Percentiles rank a stretch among this genome's conserved stretches.
Evolutionary conservation across 192 early-diverging fungal genomes (phyloP).

Genomic region (Coemansia aciculifera): DNA sequence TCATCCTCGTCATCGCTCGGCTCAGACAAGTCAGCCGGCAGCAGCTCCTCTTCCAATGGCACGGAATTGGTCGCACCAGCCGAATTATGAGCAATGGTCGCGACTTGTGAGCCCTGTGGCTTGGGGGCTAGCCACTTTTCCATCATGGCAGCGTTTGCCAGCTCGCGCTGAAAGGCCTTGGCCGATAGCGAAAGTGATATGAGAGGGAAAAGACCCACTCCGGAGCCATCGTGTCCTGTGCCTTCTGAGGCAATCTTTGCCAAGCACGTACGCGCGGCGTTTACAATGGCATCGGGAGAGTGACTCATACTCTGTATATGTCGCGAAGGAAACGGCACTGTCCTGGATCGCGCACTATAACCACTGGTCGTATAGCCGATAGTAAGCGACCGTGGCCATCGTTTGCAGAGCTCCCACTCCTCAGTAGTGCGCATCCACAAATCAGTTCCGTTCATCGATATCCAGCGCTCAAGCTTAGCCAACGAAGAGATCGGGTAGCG

Average conservation of each 20-base stretch:
- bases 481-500: constrained; percentile 22
- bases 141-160: constrained; percentile 42
- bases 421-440: constrained; percentile 51
- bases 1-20: neutral
- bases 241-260: constrained; percentile 10
- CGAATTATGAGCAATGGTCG: neutral
- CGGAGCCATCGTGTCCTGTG: neutral
- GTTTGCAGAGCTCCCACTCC: constrained; percentile 44
- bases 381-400: constrained; percentile 46
- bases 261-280: constrained; percentile 28
- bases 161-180: constrained; percentile 38
- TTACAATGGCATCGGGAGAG: constrained; percentile 31
- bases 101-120: neutral
- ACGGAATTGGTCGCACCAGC: neutral
- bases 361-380: constrained; percentile 26
- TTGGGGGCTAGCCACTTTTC: constrained; percentile 34
- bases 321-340: constrained; percentile 36
- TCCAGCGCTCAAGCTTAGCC: constrained; percentile 39
- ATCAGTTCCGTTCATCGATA: constrained; percentile 44
- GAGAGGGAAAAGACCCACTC: constrained; percentile 26
- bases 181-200: constrained; percentile 33
- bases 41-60: neutral
- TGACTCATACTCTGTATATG: constrained; percentile 9
- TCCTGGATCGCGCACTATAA: constrained; percentile 15
- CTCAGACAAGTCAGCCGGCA: neutral